Evolutionary conservation across 2,329 filamentous ascomycete species (phyloP), one percentile per base, ranked within the genome.

Genomic region (Colletotrichum sansevieriae): DNA sequence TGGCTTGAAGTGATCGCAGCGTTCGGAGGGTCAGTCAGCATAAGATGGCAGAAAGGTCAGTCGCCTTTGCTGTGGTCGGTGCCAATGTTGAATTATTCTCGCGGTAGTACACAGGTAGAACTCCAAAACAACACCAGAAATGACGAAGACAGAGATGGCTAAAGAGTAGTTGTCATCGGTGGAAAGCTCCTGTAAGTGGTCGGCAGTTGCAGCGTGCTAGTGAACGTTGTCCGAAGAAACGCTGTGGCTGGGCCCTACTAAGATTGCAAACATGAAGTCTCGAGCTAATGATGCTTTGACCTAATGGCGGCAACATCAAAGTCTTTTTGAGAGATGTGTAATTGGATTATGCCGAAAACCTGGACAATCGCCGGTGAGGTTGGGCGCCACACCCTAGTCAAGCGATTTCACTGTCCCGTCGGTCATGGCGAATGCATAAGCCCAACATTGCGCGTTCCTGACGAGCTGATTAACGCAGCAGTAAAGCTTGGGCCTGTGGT

Each of bases 311-410:
- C 35, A 25, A 55, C 33, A 22, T 25, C 18, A 25, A 55, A 15
- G n/a, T 22, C n/a, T 13, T 54, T 18, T 25, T 20, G 35, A 35
- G 25, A 22, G 13, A 62, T 20, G 33, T 49, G 33, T 25, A 47
- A 46, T 20, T 58, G n/a, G 47, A 8, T 33, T n/a, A 59, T 46
- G n/a, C 35, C 55, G 55, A 12, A 46, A 65, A 46, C 4, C 18
- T 65, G 47, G 54, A 55, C n/a, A 47, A 37, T 47, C 46, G 54
- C 65, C 61, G 54, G 65, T 54, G 61, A 65, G 61, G 39, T 54
- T 52, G 9, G n/a, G 33, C 39, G 41, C 57, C 57, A 29, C 33
- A 56, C 25, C 47, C 15, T 10, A n/a, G 25, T 41, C 12, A 54
- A n/a, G 33, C 49, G 39, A 22, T 7, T 44, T 35, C 37, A 44